Conservation (phyloP, 495 filamentous ascomycete genomes). For the Wilcoxina mikolae region DNA sequence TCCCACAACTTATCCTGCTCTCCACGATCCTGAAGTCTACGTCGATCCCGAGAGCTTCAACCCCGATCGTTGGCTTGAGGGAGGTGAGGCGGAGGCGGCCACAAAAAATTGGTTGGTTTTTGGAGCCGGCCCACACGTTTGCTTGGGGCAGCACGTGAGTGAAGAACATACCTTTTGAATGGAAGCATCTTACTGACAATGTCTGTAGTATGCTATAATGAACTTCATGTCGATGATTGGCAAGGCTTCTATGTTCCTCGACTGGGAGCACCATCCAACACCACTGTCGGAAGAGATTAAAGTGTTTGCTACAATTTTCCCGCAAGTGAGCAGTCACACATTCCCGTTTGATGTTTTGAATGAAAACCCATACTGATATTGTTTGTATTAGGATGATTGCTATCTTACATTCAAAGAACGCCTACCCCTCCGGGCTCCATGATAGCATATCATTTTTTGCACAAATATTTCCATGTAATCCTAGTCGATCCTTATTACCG, state of each 20-base stretch:
- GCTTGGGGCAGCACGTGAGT: constrained; percentile 60
- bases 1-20: constrained; percentile 74
- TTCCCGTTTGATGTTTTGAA: background rate
- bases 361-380: background rate
- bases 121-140: constrained; percentile 92
- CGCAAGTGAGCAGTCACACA: constrained; percentile 50
- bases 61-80: constrained; percentile 84
- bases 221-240: constrained; percentile 86
- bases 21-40: constrained; percentile 89
- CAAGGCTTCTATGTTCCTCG: constrained; percentile 77
- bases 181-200: background rate
- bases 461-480: constrained; percentile 2
- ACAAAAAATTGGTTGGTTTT: constrained; percentile 97
- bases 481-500: constrained; percentile 4
- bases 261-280: constrained; percentile 83
- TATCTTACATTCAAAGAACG: constrained; percentile 28
- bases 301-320: constrained; percentile 97
- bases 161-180: background rate
- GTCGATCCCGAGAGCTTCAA: constrained; percentile 75
- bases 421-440: constrained; percentile 8
- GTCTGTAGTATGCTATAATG: constrained; percentile 53
- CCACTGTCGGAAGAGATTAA: constrained; percentile 80
- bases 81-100: constrained; percentile 71
- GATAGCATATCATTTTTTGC: background rate
- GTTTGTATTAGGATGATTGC: constrained; percentile 23